Percentiles rank a stretch among this genome's conserved stretches.
Conservation (phyloP, 768 basidiomycete genomes). For the Rhodotorula diobovata region DNA sequence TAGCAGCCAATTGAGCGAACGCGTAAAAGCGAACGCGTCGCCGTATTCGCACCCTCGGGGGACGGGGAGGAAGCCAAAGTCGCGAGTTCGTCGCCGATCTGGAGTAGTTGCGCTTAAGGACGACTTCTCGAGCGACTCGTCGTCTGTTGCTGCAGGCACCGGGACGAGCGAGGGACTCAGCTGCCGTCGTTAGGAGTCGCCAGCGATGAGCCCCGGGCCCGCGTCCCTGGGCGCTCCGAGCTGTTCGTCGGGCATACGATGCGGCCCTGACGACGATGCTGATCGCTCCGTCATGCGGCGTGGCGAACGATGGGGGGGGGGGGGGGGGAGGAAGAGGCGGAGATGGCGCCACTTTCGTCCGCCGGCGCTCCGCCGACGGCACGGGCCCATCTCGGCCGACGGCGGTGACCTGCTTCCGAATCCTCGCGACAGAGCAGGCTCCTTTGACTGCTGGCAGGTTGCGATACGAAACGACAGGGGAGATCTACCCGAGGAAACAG, state of each 20-base stretch:
- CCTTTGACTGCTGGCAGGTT: too few species aligned
- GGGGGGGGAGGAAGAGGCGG: not conserved
- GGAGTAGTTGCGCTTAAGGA: too few species aligned
- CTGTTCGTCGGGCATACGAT: too few species aligned
- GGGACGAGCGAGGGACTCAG: too few species aligned
- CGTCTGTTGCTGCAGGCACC: too few species aligned
- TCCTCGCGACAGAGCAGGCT: too few species aligned
- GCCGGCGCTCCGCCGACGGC: too few species aligned
- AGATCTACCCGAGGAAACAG: not conserved
- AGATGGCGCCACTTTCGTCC: not conserved
- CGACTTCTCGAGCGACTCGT: not conserved
- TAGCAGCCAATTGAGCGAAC: constrained; percentile 44
- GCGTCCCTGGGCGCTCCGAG: not conserved
- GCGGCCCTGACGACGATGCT: too few species aligned
- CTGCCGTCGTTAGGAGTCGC: not conserved
- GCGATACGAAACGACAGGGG: not conserved
- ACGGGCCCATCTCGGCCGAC: not conserved
- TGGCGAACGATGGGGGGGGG: not conserved
- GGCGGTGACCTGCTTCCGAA: not conserved
- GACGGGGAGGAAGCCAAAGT: constrained; percentile 49
- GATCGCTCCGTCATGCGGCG: not conserved
- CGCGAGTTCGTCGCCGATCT: constrained; percentile 8
- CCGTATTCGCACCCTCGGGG: constrained; percentile 44
- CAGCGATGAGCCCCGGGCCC: not conserved
- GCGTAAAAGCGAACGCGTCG: constrained; percentile 35